These are phyloP conservation scores for Neofusicoccum umdonicola DNA, from an alignment of 2,329 filamentous ascomycete species.

Conservation along the genomic window DNA sequence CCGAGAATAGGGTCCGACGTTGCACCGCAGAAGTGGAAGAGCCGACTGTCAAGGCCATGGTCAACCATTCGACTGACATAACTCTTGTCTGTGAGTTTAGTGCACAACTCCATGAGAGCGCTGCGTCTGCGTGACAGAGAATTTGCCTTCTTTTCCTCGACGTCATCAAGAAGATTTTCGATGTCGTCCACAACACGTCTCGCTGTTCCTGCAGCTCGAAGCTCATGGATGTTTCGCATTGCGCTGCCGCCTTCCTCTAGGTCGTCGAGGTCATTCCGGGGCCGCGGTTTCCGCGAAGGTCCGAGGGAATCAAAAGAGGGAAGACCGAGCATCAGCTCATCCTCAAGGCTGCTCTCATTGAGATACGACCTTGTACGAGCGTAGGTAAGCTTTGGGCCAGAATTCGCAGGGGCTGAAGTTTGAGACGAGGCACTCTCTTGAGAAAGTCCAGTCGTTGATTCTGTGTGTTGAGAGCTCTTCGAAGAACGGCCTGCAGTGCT, in stretches of 20 bases:
- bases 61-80: conserved; percentile 72
- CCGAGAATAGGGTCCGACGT: conserved; percentile 48
- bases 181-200: conserved; percentile 56
- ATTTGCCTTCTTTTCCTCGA: conserved; percentile 46
- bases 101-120: conserved; percentile 56
- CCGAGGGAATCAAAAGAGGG: conserved; percentile 25
- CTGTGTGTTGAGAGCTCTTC: conserved; percentile 1
- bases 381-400: conserved; percentile 55
- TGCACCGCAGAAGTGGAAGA: conserved; percentile 61
- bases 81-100: conserved; percentile 55
- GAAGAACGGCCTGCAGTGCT: not conserved
- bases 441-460: not conserved
- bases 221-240: conserved; percentile 61
- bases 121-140: conserved; percentile 50
- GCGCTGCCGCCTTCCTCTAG: conserved; percentile 42
- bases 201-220: conserved; percentile 58
- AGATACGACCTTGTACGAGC: conserved; percentile 59
- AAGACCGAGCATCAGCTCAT: conserved; percentile 28
- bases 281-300: not conserved
- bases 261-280: conserved; percentile 39
- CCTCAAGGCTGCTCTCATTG: conserved; percentile 50
- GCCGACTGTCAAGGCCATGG: conserved; percentile 66
- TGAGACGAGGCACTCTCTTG: conserved; percentile 10
- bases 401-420: not conserved
- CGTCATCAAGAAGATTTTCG: conserved; percentile 58